Evolutionary conservation across 495 filamentous ascomycete genomes (phyloP).

Genomic region (Xylaria cubensis): DNA sequence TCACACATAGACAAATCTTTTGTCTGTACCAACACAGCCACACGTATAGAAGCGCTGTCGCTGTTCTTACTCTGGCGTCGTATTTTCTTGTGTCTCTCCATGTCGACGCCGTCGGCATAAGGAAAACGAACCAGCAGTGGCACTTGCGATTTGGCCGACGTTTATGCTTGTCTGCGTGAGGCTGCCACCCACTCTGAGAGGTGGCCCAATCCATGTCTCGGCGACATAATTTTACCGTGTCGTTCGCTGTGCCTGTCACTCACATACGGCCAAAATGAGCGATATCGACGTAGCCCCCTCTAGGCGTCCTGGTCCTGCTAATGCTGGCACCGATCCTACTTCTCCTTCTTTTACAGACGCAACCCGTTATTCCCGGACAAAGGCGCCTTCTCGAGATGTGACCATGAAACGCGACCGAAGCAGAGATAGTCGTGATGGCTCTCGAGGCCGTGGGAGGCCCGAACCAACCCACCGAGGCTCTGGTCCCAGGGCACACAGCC

Average conservation of each 20-base stretch:
- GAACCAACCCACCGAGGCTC: slow-evolving; percentile 34
- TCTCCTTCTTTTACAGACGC: slow-evolving; percentile 32
- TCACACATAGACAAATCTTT: not conserved
- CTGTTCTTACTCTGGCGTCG: no score
- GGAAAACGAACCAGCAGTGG: slow-evolving; percentile 1
- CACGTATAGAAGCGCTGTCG: not conserved
- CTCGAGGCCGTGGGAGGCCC: slow-evolving; percentile 38
- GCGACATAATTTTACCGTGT: slow-evolving; percentile 40
- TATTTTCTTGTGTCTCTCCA: not conserved
- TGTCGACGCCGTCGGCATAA: not conserved
- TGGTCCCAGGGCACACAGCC: slow-evolving; percentile 32
- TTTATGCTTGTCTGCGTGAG: slow-evolving; percentile 33
- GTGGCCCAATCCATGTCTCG: slow-evolving; percentile 44
- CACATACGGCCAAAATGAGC: slow-evolving; percentile 36
- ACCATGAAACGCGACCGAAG: slow-evolving; percentile 41
- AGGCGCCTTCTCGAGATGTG: slow-evolving; percentile 34
- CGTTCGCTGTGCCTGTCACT: slow-evolving; percentile 26
- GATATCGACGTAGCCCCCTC: slow-evolving; percentile 38
- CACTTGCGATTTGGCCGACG: not conserved
- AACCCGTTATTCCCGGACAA: slow-evolving; percentile 32
- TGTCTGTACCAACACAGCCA: slow-evolving; percentile 6
- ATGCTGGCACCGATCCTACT: slow-evolving; percentile 28
- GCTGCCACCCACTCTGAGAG: slow-evolving; percentile 37
- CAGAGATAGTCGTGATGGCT: slow-evolving; percentile 35
- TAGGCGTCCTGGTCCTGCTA: slow-evolving; percentile 34